Evolutionary conservation across 2,329 filamentous ascomycete species (phyloP).

Genomic region (Penicillium glabrum): DNA sequence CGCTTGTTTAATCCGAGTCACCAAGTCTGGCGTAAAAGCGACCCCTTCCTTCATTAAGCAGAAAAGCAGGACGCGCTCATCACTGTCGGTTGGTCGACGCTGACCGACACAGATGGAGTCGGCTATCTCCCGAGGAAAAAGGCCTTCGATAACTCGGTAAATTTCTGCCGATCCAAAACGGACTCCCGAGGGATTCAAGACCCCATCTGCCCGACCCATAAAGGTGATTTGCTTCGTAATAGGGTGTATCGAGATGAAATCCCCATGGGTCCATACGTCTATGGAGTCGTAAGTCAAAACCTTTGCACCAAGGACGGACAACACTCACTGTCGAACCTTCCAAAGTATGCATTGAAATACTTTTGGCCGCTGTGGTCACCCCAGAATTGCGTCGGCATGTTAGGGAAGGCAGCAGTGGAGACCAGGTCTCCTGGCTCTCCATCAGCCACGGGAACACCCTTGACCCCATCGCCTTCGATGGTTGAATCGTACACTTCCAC

Average conservation of each 20-base stretch:
- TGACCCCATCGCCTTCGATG: constrained; percentile 30
- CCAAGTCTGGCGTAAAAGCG: constrained; percentile 41
- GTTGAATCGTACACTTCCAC: constrained; percentile 60
- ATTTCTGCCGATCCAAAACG: constrained; percentile 80
- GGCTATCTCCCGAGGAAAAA: constrained; percentile 53
- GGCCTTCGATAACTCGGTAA: constrained; percentile 63
- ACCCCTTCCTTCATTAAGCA: constrained; percentile 52
- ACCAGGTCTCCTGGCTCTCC: constrained; percentile 77
- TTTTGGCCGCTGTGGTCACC: constrained; percentile 51
- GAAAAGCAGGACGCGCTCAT: constrained; percentile 62
- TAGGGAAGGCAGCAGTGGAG: constrained; percentile 69
- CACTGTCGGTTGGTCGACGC: constrained; percentile 58
- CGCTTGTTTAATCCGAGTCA: constrained; percentile 56
- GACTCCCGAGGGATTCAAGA: constrained; percentile 76
- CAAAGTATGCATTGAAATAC: constrained; percentile 44
- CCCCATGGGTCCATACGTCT: constrained; percentile 78
- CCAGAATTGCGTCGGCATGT: constrained; percentile 68
- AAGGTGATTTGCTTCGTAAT: constrained; percentile 55
- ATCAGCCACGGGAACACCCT: constrained; percentile 53
- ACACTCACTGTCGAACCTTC: constrained; percentile 17
- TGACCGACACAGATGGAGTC: constrained; percentile 80
- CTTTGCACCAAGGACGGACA: neutral
- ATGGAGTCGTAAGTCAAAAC: neutral
- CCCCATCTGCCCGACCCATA: constrained; percentile 60
- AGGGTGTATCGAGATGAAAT: constrained; percentile 73